These are phyloP conservation scores for Gaeumannomyces sp. DNA, from an alignment of 2,329 filamentous ascomycete genomes.

Conservation along the genomic window DNA sequence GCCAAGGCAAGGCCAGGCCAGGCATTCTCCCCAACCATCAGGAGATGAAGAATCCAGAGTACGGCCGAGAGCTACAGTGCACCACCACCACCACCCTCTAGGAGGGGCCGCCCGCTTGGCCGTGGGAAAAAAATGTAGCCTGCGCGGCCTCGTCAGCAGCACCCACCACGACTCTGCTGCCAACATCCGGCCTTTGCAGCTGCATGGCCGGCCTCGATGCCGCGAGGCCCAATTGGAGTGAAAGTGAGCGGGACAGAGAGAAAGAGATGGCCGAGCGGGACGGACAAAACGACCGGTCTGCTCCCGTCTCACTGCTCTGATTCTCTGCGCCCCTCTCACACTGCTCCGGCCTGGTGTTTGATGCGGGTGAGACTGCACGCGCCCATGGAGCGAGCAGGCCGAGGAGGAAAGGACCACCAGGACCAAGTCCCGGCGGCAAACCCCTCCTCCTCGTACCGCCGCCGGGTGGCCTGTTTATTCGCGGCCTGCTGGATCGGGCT, in stretches of 20 bases:
- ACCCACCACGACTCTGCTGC: background rate
- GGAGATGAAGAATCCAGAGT: background rate
- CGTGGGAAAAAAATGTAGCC: background rate
- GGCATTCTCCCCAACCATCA: too few relatives aligned
- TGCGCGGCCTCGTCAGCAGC: background rate
- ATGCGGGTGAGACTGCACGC: conserved; percentile 8
- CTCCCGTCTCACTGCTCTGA: background rate
- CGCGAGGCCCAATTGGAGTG: background rate
- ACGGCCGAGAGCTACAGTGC: background rate
- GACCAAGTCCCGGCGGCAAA: background rate
- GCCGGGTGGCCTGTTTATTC: too few relatives aligned
- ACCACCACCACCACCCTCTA: too few relatives aligned
- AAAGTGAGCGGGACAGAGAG: background rate
- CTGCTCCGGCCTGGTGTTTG: background rate
- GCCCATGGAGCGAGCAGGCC: too few relatives aligned
- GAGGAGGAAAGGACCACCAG: too few relatives aligned
- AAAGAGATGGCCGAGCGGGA: background rate
- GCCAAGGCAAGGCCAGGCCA: too few relatives aligned
- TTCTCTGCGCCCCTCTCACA: too few relatives aligned
- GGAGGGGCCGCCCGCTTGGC: too few relatives aligned
- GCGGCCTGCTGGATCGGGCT: too few relatives aligned
- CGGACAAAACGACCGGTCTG: background rate
- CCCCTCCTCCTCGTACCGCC: too few relatives aligned
- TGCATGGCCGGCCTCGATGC: background rate
- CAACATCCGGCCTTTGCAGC: background rate